Evolutionary conservation across 441 rosid species (phyloP).

Genomic region (Kokia cookei): DNA sequence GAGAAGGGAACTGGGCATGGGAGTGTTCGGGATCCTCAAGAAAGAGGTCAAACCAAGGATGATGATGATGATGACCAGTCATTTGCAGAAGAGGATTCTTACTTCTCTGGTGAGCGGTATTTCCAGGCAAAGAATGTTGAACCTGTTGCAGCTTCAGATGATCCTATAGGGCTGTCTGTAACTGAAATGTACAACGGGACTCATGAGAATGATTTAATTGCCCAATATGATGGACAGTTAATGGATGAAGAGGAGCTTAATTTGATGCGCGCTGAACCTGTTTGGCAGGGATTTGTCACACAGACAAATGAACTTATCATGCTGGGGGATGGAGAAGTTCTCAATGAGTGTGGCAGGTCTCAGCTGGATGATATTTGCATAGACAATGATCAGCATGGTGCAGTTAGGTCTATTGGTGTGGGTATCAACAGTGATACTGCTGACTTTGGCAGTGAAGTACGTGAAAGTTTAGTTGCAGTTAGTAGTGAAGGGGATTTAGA

Average conservation of each 20-base stretch:
- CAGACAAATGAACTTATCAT: conserved; percentile 65
- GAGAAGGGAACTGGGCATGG: conserved; percentile 79
- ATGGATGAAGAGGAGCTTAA: conserved; percentile 80
- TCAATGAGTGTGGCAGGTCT: conserved; percentile 40
- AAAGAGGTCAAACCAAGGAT: conserved; percentile 62
- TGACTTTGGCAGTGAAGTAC: conserved; percentile 81
- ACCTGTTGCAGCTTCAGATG: conserved; percentile 59
- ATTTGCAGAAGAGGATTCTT: conserved; percentile 87
- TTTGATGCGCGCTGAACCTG: conserved; percentile 77
- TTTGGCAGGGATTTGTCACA: conserved; percentile 94
- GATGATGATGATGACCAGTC: conserved; percentile 91
- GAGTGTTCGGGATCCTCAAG: conserved; percentile 76
- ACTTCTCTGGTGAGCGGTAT: conserved; percentile 81
- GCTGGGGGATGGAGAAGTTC: conserved; percentile 55
- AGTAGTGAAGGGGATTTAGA: conserved; percentile 87
- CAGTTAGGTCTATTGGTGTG: conserved; percentile 96
- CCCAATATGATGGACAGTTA: conserved; percentile 74
- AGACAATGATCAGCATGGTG: conserved; percentile 85
- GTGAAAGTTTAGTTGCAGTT: conserved; percentile 83
- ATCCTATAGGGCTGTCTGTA: conserved; percentile 52
- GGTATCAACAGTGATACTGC: conserved; percentile 90
- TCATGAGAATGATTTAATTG: conserved; percentile 55
- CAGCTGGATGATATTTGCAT: conserved; percentile 53
- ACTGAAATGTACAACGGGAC: conserved; percentile 58
- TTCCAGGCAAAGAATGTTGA: conserved; percentile 58